These are phyloP conservation scores for Suillus decipiens DNA, from an alignment of 768 basidiomycete genomes.

Conservation along the genomic window DNA sequence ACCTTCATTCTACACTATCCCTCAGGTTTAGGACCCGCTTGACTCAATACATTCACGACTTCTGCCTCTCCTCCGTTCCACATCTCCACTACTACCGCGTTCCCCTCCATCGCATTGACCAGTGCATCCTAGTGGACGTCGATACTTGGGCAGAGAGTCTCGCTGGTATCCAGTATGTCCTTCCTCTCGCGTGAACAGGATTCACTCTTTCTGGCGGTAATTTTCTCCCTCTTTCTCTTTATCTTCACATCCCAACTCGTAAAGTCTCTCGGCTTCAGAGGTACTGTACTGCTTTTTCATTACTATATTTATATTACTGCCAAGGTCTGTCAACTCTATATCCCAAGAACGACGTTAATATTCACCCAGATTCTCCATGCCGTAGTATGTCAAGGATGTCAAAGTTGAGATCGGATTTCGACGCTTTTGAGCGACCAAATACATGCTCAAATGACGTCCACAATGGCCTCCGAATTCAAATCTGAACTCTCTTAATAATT, in stretches of 20 bases:
- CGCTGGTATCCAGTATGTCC: conserved; percentile 80
- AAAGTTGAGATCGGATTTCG: too few relatives aligned
- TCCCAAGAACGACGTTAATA: too few relatives aligned
- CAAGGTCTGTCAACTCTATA: too few relatives aligned
- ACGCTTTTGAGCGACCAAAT: too few relatives aligned
- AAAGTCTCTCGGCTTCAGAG: conserved; percentile 44
- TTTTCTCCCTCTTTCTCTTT: conserved; percentile 49
- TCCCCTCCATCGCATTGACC: conserved; percentile 75
- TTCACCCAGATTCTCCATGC: conserved; percentile 57
- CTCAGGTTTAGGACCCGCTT: conserved; percentile 81
- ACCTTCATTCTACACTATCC: conserved; percentile 84
- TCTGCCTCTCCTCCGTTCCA: conserved; percentile 80
- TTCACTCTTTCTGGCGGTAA: conserved; percentile 64
- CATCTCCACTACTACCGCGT: conserved; percentile 69
- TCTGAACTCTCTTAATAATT: too few relatives aligned
- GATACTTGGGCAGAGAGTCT: conserved; percentile 78
- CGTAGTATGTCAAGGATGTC: conserved; percentile 41
- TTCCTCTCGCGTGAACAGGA: not conserved
- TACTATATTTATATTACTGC: not conserved
- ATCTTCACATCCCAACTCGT: conserved; percentile 91
- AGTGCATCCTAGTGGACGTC: conserved; percentile 92
- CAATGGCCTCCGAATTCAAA: too few relatives aligned
- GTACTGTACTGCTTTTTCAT: conserved; percentile 75
- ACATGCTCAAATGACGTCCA: too few relatives aligned
- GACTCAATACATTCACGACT: conserved; percentile 87